Base-by-base conservation (phyloP, 1,139 yeast species). In the Suhomyces ambrosiae region DNA sequence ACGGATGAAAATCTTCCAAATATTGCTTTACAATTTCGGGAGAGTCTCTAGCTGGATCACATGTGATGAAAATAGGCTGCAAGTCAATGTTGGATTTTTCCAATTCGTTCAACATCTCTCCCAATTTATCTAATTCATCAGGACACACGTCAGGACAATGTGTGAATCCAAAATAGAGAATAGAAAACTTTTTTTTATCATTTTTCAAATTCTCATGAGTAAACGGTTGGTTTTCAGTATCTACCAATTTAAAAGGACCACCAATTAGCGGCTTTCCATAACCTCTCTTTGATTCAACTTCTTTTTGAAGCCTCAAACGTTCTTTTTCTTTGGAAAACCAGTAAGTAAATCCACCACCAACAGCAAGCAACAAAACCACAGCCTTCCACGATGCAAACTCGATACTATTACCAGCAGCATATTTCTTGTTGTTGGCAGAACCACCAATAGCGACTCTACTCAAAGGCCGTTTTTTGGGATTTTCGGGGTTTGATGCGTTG, bases 131-230 rank as follows among this genome's bases (percentile, higher is more conserved):
- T 47, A 92, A 75, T 61, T 92, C 98, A 58, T 92, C 97, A 7
- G 98, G 98, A 62, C 98, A 92, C 36, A 92, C 89, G 62, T 92
- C 98, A 6, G 98, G 98, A 65, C 98, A 92, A 64, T 89, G 90
- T 4, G 96, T 86, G 68, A 92, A 92, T 0, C 98, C 98, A 64
- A 92, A 92, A 63, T 92, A 92, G 12, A 92, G 61, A 37, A 92
- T 70, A 9, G 89, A 78, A 60, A 87, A 92, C 59, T 79, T 81
- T 47, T 65, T 66, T 3, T 62, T 45, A 40, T 65, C 61, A 31
- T 92, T 94, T 46, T 76, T 66, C 56, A 92, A 69, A 53, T 90
- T 78, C 42, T 86, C 71, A 21, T 88, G 80, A 1, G 97, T 86
- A 59, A 90, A 92, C 13, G 61, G 64, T 16, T 82, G 65, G 27